Evolutionary conservation across 305 asterid species (phyloP).

Genomic region (Striga hermonthica): DNA sequence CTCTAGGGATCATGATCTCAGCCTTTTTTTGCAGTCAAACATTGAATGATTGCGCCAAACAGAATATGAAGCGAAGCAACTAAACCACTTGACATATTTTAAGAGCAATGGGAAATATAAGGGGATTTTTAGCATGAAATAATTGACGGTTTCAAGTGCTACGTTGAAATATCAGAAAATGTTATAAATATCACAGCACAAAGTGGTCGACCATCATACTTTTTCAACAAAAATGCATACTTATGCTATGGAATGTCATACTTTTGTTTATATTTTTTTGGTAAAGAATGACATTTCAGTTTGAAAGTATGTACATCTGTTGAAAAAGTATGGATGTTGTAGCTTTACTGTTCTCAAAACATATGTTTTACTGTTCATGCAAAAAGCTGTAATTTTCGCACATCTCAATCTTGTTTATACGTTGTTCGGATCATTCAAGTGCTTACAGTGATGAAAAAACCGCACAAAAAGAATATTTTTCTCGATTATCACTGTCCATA

Average conservation of each 20-base stretch:
- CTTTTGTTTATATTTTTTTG: no score
- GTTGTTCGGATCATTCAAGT: not conserved
- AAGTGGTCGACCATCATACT: no score
- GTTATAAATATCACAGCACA: no score
- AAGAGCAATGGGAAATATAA: conserved; percentile 32
- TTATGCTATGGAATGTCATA: no score
- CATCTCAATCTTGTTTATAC: not conserved
- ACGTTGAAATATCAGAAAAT: conserved; percentile 24
- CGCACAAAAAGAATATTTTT: not conserved
- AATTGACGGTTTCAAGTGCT: conserved; percentile 28
- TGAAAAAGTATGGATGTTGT: no score
- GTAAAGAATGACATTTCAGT: no score
- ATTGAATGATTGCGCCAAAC: conserved; percentile 35
- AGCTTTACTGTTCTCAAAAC: conserved; percentile 26
- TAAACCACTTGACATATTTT: conserved; percentile 33
- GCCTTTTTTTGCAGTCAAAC: conserved; percentile 37
- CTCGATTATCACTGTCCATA: conserved; percentile 9
- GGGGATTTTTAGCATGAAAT: conserved; percentile 15
- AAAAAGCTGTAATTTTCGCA: conserved; percentile 21
- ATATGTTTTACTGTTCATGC: conserved; percentile 20
- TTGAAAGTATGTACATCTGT: no score
- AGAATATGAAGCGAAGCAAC: conserved; percentile 35
- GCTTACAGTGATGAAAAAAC: not conserved
- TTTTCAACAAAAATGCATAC: no score
- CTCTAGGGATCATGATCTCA: conserved; percentile 28